Evolutionary conservation across 164 flowering plant genomes (phyloP), one percentile per base, ranked within the genome.

Genomic region (Dillenia turbinata): DNA sequence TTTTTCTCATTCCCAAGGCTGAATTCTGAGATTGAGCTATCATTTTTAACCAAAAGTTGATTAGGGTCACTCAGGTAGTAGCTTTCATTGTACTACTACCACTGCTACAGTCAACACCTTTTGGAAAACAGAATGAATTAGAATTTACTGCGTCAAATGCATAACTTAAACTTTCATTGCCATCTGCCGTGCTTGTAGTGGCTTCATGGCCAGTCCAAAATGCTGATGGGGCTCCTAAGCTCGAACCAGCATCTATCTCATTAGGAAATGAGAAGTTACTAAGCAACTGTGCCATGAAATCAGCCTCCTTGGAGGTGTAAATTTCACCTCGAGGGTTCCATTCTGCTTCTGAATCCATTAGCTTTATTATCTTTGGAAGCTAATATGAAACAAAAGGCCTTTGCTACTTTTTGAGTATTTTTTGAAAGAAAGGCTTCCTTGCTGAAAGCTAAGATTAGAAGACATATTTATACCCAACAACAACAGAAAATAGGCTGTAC

Each of bases 211-310:
- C 47, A 49, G 76, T 51, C 75, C 77, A 78, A 49, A 66, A 59
- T 5, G 54, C 12, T 10, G 73, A 44, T 6, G 64, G 40, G 12
- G 54, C 47, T 44, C 61, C 77, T 45, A 78, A 55, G 57, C 54
- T 66, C 9, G 73, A 69, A n/a, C 62, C 44, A 7, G 52, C 59
- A 16, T 75, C 70, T n/a, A 60, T 55, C 47, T 66, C 74, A 49
- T 44, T 59, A 3, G 69, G 50, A 43, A 71, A 9, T 0, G 79
- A 66, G 61, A 54, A 73, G 60, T 59, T 74, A 15, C 70, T 66
- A 47, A 83, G 83, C 69, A 83, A 74, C 62, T 82, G 85, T 10
- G 89, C 78, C 90, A 89, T 79, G 79, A 87, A 83, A 57, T 85
- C 85, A 16, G 83, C 79, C 70, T 87, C 92, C 45, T 85, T 86